Evolutionary conservation across 228 moss, liverwort and hornwort genomes (phyloP).

Genomic region (Sphagnum magellanicum): DNA sequence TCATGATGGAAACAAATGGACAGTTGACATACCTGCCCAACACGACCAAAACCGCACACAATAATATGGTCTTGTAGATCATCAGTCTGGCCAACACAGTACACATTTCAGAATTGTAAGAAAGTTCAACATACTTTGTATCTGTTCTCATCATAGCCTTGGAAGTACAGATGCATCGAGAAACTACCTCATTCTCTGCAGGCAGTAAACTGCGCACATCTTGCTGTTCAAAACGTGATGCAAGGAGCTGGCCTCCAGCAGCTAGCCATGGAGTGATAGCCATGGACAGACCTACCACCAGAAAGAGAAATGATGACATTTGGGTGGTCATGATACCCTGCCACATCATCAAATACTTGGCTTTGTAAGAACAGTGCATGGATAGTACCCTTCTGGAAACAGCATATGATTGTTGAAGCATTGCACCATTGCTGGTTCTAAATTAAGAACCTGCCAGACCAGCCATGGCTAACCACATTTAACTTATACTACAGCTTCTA

Average conservation of each 20-base stretch:
- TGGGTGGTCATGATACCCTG: conserved; percentile 90
- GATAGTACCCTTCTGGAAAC: too few relatives aligned
- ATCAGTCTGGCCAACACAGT: conserved; percentile 69
- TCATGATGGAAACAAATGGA: background rate
- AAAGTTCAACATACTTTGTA: background rate
- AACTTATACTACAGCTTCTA: background rate
- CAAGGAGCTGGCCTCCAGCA: conserved; percentile 94
- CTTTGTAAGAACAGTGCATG: conserved; percentile 1
- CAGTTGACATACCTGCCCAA: conserved; percentile 69
- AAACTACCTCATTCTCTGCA: conserved; percentile 84
- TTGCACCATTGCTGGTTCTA: background rate
- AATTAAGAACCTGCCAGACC: background rate
- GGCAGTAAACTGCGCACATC: conserved; percentile 89
- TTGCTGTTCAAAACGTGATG: conserved; percentile 94
- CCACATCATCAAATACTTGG: background rate
- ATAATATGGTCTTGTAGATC: conserved; percentile 95
- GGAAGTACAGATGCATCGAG: background rate
- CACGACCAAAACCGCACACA: conserved; percentile 95
- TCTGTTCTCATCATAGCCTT: background rate
- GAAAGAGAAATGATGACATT: conserved; percentile 83
- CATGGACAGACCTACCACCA: conserved; percentile 96
- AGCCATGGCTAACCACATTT: background rate
- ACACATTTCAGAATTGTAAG: conserved; percentile 16
- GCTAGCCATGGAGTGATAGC: conserved; percentile 99
- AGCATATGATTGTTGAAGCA: background rate